Evolutionary conservation across 2,329 filamentous ascomycete species (phyloP), one percentile per base, ranked within the genome.

Genomic region (Didymellaceae sp.): DNA sequence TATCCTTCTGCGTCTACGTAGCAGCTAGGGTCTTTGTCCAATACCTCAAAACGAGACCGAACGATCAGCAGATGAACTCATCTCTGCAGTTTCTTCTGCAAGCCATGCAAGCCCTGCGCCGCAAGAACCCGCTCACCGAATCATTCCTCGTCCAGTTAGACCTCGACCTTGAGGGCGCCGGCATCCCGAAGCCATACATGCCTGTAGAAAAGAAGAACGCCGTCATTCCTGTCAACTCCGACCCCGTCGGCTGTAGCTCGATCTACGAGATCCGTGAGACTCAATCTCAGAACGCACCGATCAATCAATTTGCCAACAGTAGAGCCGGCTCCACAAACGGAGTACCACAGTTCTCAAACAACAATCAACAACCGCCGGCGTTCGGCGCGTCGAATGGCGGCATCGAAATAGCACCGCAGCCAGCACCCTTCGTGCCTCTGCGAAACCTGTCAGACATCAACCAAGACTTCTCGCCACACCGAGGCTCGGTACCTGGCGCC

Each of bases 1-100:
- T 96, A 63, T 91, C 91, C 0, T 97, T 97, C 74, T 96, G 91
- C 67, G 82, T 99, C 33, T 97, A 97, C 64, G 92, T 97, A n/a
- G 89, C 93, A 9, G 90, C 93, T 17, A 85, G 94, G 42, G 93
- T 97, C 0, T 97, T 97, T 67, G 88, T 97, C 6, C 93, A 97
- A 70, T 97, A 95, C 66, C 80, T 97, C n/a, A 97, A 96, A 74
- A 94, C 89, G 48, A 83, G 88, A n/a, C 91, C 92, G 0, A 87
- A 93, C 22, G 93, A 97, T 72, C 85, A 81, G 66, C 89, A 85
- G 72, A 89, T 85, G 58, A 85, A 80, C 14, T 88, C 93, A 47
- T 92, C 91, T 0, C 77, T 97, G n/a, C 87, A 92, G 47, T 97
- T 99, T 69, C 81, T 97, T 13, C 81, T 97, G 2, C 86, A 88